Evolutionary conservation across 495 filamentous ascomycete species (phyloP), one percentile per base, ranked within the genome.

Genomic region (Cercophora samala): DNA sequence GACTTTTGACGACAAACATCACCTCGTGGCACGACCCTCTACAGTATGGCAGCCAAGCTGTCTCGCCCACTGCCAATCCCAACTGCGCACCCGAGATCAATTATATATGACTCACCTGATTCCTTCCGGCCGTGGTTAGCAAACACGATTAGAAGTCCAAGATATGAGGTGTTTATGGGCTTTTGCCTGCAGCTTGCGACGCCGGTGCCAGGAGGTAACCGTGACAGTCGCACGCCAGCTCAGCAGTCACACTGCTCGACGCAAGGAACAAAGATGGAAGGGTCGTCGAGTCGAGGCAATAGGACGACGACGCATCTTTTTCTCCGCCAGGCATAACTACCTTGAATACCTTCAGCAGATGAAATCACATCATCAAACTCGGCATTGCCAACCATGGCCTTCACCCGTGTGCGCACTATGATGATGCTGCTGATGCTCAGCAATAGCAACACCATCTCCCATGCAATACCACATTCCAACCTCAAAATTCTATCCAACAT

Each of bases 201-300:
- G 37, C 37, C 37, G 37, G 37, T 17, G 8, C 37, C 15, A 46
- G 37, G 37, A 46, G 9, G 37, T 46, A 46, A 46, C 37, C 6
- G 60, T 18, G 9, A 62, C 29, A 46, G 58, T 60, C 21, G 42
- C 24, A 64, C 22, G 62, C 46, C 62, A 64, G 25, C 42, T 17
- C 23, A 64, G 62, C 37, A 21, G 62, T 21, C 46, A 46, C 22
- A 63, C 37, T 52, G 37, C 24, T 62, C 13, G 18, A 62, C 11
- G 9, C 60, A 19, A 9, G 61, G 37, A 53, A 51, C 37, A 63
- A 52, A 64, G 62, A 15, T 23, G 37, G 37, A 46, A 46, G 5
- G 9, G 15, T 46, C 37, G 37, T 46, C 37, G 11, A 46, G 6
- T 46, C 37, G 1, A 18, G 37, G 37, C 37, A 46, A 46, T 46